phyloP scores from a whole-genome alignment of 345 rosid species.

The Arabidopsis arenosa region DNA sequence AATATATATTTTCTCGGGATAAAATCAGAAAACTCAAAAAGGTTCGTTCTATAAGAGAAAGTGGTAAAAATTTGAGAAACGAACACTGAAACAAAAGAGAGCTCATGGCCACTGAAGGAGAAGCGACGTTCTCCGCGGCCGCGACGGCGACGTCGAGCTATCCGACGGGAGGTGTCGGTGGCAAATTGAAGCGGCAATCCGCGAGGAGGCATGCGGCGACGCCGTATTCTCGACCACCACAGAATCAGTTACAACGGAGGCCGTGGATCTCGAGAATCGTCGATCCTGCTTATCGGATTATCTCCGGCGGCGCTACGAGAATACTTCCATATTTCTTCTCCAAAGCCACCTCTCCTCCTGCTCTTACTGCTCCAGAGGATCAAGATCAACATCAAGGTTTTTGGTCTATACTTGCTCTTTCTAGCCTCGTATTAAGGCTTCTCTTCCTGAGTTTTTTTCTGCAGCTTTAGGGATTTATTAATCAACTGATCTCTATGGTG shows the following conservation, averaged over 20 bases:
- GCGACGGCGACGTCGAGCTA: slow-evolving; percentile 9
- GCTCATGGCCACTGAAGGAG: slow-evolving; percentile 42
- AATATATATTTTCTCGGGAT: not conserved
- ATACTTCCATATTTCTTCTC: slow-evolving; percentile 74
- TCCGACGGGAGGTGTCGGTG: slow-evolving; percentile 60
- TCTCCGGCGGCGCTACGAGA: slow-evolving; percentile 68
- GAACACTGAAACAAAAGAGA: slow-evolving; percentile 15
- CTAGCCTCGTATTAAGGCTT: slow-evolving; percentile 20
- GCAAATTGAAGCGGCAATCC: slow-evolving; percentile 59
- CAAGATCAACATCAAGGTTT: slow-evolving; percentile 51
- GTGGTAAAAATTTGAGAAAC: not conserved
- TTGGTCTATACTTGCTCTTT: slow-evolving; percentile 5
- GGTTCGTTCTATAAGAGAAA: not conserved
- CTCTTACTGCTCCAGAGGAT: slow-evolving; percentile 49
- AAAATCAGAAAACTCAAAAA: not conserved
- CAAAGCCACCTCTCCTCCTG: slow-evolving; percentile 40
- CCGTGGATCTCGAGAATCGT: slow-evolving; percentile 80
- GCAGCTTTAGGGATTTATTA: slow-evolving; percentile 12
- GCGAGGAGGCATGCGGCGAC: slow-evolving; percentile 51
- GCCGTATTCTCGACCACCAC: slow-evolving; percentile 70
- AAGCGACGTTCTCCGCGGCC: slow-evolving; percentile 48
- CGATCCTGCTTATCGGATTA: slow-evolving; percentile 78
- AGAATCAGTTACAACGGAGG: slow-evolving; percentile 49
- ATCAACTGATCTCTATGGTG: not conserved
- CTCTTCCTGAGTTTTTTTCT: not conserved